Evolutionary conservation across 139 green algal species (phyloP).

Genomic region (Chlorella ohadii): DNA sequence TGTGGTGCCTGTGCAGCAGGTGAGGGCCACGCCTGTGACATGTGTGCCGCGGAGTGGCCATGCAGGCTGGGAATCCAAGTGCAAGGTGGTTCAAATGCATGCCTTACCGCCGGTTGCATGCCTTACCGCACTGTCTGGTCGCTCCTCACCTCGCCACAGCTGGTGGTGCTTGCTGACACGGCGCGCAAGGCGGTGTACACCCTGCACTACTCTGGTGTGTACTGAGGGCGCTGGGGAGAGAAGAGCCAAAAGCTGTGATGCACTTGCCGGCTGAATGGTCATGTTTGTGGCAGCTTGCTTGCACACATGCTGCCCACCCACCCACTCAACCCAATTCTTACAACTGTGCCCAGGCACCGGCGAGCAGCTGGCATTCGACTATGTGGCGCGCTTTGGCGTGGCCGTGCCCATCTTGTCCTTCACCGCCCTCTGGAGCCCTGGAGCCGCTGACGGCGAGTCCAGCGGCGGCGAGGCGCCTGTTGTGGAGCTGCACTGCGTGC

Average conservation of each 20-base stretch:
- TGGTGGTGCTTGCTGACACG: slow-evolving; percentile 84
- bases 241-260: no score
- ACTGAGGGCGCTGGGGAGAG: no score
- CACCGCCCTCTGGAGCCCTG: slow-evolving; percentile 43
- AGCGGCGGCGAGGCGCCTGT: slow-evolving; percentile 9
- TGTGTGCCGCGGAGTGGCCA: no score
- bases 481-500: slow-evolving; percentile 69
- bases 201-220: slow-evolving; percentile 56
- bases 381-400: slow-evolving; percentile 72
- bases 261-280: no score
- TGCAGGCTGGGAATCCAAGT: no score
- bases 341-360: background rate
- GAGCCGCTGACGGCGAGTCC: background rate
- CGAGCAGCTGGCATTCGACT: slow-evolving; percentile 62
- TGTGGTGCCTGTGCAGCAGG: slow-evolving; percentile 38
- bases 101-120: no score
- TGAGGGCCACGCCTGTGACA: no score
- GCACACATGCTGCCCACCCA: no score
- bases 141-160: background rate
- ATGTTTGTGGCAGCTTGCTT: no score
- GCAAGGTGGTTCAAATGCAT: no score
- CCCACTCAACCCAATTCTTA: background rate
- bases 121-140: no score
- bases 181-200: slow-evolving; percentile 72
- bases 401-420: slow-evolving; percentile 84